Evolutionary conservation across 2,329 filamentous ascomycete species (phyloP).

Genomic region (Neonectria magnoliae): DNA sequence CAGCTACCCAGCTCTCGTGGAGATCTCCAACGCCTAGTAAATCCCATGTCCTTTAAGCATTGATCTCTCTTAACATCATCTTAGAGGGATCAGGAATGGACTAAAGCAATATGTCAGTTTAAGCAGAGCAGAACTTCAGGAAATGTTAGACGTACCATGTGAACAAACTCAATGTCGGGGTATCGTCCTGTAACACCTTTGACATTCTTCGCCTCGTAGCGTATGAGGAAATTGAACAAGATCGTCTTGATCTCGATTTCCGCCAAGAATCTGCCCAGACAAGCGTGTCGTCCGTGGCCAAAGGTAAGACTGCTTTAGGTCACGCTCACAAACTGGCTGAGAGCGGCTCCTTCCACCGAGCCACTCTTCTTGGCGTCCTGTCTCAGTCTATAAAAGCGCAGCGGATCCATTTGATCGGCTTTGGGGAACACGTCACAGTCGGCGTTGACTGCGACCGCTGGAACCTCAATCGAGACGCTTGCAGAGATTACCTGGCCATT

Average conservation of each 20-base stretch:
- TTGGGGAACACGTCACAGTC: constrained; percentile 50
- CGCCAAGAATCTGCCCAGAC: constrained; percentile 58
- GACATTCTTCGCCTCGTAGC: constrained; percentile 48
- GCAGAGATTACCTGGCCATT: constrained; percentile 62
- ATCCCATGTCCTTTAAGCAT: background rate
- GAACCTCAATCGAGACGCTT: constrained; percentile 55
- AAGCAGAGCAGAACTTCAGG: background rate
- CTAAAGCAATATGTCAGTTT: background rate
- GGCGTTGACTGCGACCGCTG: constrained; percentile 47
- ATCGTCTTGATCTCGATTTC: constrained; percentile 58
- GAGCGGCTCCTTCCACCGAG: constrained; percentile 30
- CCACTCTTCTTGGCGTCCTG: constrained; percentile 33
- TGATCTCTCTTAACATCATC: constrained; percentile 9
- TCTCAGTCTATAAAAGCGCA: constrained; percentile 56
- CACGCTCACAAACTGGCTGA: constrained; percentile 55
- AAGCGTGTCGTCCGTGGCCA: constrained; percentile 53
- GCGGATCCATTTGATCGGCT: constrained; percentile 52
- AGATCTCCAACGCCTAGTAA: background rate
- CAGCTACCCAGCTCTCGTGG: no score
- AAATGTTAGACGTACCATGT: constrained; percentile 8
- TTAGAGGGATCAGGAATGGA: constrained; percentile 10
- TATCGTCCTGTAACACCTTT: constrained; percentile 18
- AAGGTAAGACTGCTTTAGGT: constrained; percentile 50
- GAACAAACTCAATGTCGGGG: constrained; percentile 25
- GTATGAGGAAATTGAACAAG: constrained; percentile 52